Conservation (phyloP, 1,139 yeast genomes). For the Scheffersomyces segobiensis region DNA sequence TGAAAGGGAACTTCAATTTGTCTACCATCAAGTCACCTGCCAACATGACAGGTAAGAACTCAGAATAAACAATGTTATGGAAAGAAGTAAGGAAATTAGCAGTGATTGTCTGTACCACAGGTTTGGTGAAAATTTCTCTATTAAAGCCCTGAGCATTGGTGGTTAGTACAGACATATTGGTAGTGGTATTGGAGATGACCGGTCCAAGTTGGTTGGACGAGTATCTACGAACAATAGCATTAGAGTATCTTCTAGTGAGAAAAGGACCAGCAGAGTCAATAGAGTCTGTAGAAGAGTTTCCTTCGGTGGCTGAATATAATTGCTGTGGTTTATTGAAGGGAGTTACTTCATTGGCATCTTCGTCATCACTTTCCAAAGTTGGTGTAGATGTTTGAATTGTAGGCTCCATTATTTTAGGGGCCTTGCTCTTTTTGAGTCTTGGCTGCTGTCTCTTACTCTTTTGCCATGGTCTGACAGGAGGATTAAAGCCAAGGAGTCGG, state of each 20-base stretch:
- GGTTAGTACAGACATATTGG: background rate
- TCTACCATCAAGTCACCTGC: slow-evolving; percentile 17
- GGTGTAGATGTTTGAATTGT: background rate
- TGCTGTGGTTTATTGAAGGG: background rate
- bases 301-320: background rate
- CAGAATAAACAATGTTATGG: slow-evolving; percentile 20
- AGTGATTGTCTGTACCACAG: slow-evolving; percentile 21
- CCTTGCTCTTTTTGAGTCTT: background rate
- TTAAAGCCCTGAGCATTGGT: slow-evolving; percentile 1
- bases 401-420: background rate
- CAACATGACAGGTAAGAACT: slow-evolving; percentile 23
- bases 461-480: slow-evolving; percentile 38
- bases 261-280: slow-evolving; percentile 8
- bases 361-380: background rate
- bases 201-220: slow-evolving; percentile 11
- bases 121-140: slow-evolving; percentile 18
- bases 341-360: background rate
- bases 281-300: background rate
- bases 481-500: slow-evolving; percentile 29
- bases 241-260: slow-evolving; percentile 7
- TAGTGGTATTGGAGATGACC: slow-evolving; percentile 1
- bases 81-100: slow-evolving; percentile 20
- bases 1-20: slow-evolving; percentile 18
- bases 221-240: slow-evolving; percentile 17
- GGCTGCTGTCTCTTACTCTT: slow-evolving; percentile 1